Conservation (phyloP, 345 rosid genomes). For the Rhodamnia rubescens region DNA sequence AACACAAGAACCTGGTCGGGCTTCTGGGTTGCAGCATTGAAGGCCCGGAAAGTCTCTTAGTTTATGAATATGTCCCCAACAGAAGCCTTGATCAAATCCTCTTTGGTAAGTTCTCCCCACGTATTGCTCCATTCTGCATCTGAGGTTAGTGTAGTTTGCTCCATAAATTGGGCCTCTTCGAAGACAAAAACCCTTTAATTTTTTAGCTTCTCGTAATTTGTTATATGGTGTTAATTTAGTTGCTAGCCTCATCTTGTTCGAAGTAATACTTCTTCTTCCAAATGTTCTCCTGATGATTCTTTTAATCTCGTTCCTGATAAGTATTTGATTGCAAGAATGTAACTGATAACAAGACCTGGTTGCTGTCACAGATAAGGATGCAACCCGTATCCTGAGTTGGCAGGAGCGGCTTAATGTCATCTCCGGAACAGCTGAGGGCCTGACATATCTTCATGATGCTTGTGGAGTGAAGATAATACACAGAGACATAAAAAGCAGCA, state of each 20-base stretch:
- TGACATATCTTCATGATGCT: conserved; percentile 8
- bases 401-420: conserved; percentile 1
- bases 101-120: background rate
- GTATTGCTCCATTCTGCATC: background rate
- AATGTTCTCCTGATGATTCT: background rate
- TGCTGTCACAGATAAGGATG: background rate
- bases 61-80: conserved; percentile 11
- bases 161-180: background rate
- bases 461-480: conserved; percentile 6
- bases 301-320: background rate
- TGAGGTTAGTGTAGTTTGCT: background rate
- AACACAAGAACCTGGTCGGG: conserved; percentile 15
- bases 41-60: conserved; percentile 15
- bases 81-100: conserved; percentile 9
- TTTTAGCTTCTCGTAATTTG: background rate
- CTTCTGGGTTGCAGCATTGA: conserved; percentile 18
- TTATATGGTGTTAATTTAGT: background rate
- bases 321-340: background rate
- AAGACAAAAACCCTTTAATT: background rate
- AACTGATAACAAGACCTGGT: background rate
- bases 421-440: conserved; percentile 10
- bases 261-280: background rate
- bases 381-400: background rate
- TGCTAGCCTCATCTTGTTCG: background rate
- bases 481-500: conserved; percentile 12